Evolutionary conservation across 1,284 basidiomycete genomes (phyloP).

Genomic region (Hortiboletus rubellus): DNA sequence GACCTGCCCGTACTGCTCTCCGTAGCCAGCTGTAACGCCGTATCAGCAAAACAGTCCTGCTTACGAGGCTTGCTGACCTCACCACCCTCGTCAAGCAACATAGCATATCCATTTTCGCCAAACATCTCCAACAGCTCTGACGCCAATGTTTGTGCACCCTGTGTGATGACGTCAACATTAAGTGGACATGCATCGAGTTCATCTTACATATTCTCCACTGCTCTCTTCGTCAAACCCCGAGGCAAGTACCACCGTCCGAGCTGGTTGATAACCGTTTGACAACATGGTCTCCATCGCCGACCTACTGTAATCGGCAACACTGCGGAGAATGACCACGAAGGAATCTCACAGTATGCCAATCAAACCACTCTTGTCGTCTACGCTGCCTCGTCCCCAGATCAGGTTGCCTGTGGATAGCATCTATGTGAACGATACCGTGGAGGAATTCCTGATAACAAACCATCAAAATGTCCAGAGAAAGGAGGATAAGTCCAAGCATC

Average conservation of each 20-base stretch:
- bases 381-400: slow-evolving; percentile 53
- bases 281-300: slow-evolving; percentile 47
- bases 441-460: slow-evolving; percentile 17
- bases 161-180: slow-evolving; percentile 5
- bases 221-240: slow-evolving; percentile 69
- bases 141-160: slow-evolving; percentile 31
- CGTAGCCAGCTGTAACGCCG: slow-evolving; percentile 32
- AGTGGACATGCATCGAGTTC: background rate
- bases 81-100: slow-evolving; percentile 52
- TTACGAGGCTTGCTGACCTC: slow-evolving; percentile 20
- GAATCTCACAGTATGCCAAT: slow-evolving; percentile 44
- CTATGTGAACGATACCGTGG: background rate
- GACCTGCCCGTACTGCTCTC: slow-evolving; percentile 34
- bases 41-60: slow-evolving; percentile 16
- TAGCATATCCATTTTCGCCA: slow-evolving; percentile 51
- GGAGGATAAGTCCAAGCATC: slow-evolving; percentile 57
- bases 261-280: slow-evolving; percentile 44
- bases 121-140: slow-evolving; percentile 47
- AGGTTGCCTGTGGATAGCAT: slow-evolving; percentile 30
- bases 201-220: slow-evolving; percentile 44
- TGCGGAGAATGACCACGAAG: background rate
- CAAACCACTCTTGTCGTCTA: slow-evolving; percentile 52
- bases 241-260: slow-evolving; percentile 53
- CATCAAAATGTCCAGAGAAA: slow-evolving; percentile 53
- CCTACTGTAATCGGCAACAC: slow-evolving; percentile 5